Conservation (phyloP, 1,284 basidiomycete species). For the Boletus sp. region DNA sequence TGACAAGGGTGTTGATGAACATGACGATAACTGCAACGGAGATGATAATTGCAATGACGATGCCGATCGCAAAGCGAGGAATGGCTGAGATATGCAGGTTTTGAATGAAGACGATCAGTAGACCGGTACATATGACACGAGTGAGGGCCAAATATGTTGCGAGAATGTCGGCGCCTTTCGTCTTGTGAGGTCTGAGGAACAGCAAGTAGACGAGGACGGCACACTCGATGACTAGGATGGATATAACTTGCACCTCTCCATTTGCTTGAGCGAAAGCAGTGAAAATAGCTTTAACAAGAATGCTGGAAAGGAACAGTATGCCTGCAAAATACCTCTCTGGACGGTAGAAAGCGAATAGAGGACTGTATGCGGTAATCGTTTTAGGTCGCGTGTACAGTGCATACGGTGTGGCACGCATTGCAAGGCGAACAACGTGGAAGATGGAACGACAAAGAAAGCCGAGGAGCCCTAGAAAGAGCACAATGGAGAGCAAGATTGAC, state of each 20-base stretch:
- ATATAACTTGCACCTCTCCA: slow-evolving; percentile 69
- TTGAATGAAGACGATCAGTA: slow-evolving; percentile 67
- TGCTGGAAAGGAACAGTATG: slow-evolving; percentile 49
- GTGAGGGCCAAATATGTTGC: slow-evolving; percentile 59
- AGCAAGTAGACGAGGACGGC: slow-evolving; percentile 54
- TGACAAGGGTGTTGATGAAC: slow-evolving; percentile 54
- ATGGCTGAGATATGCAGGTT: slow-evolving; percentile 60
- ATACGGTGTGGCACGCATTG: slow-evolving; percentile 36
- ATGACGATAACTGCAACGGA: slow-evolving; percentile 57
- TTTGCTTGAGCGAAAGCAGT: slow-evolving; percentile 66
- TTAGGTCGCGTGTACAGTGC: slow-evolving; percentile 37
- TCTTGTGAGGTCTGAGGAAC: slow-evolving; percentile 53
- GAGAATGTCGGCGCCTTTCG: slow-evolving; percentile 57
- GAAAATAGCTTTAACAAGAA: slow-evolving; percentile 65
- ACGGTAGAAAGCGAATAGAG: slow-evolving; percentile 57
- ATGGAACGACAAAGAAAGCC: slow-evolving; percentile 43
- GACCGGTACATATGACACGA: slow-evolving; percentile 58
- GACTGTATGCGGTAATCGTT: slow-evolving; percentile 39
- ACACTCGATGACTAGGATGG: slow-evolving; percentile 67
- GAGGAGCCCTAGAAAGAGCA: slow-evolving; percentile 59
- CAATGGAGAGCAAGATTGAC: slow-evolving; percentile 61
- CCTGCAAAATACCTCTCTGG: slow-evolving; percentile 55
- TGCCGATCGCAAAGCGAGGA: slow-evolving; percentile 70
- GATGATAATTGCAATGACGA: slow-evolving; percentile 58
- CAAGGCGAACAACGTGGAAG: slow-evolving; percentile 44